Evolutionary conservation across 176 grass and related monocot species (phyloP).

Genomic region (Bolboschoenus planiculmis): DNA sequence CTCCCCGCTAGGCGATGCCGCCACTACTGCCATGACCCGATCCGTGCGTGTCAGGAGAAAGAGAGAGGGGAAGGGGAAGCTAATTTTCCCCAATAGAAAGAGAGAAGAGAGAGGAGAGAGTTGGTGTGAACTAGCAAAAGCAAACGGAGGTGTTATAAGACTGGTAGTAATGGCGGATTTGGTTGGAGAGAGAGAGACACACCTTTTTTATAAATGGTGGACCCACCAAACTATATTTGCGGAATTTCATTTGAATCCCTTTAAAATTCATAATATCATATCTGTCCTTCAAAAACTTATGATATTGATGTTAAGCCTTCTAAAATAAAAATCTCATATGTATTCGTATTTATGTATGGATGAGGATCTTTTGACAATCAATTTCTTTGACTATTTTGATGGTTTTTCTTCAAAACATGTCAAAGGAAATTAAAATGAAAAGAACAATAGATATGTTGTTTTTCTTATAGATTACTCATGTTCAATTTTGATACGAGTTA

Average conservation of each 20-base stretch:
- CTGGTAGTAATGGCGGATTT: slow-evolving; percentile 4
- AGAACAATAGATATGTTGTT: neutral
- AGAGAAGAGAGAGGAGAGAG: neutral
- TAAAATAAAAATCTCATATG: too few species aligned
- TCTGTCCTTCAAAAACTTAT: neutral
- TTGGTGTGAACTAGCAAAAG: slow-evolving; percentile 18
- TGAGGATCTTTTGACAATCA: too few species aligned
- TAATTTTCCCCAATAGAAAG: neutral
- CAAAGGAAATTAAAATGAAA: too few species aligned
- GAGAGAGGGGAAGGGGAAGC: neutral
- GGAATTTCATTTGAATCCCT: neutral
- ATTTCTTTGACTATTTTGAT: too few species aligned
- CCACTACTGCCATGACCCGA: slow-evolving; percentile 17
- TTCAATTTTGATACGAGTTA: neutral
- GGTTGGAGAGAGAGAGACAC: neutral
- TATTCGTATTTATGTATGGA: too few species aligned
- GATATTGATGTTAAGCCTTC: too few species aligned
- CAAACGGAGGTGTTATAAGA: neutral
- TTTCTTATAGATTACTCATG: neutral
- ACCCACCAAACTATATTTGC: neutral
- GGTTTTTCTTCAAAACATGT: too few species aligned
- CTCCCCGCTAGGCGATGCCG: slow-evolving; percentile 14
- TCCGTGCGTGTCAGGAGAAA: neutral
- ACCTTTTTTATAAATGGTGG: neutral
- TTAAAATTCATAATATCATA: too few species aligned